A percentile compares a stretch with the other conserved stretches of the same genome.
These are phyloP conservation scores for Melanogaster broomeanus DNA, from an alignment of 768 basidiomycete genomes.

Conservation along the genomic window DNA sequence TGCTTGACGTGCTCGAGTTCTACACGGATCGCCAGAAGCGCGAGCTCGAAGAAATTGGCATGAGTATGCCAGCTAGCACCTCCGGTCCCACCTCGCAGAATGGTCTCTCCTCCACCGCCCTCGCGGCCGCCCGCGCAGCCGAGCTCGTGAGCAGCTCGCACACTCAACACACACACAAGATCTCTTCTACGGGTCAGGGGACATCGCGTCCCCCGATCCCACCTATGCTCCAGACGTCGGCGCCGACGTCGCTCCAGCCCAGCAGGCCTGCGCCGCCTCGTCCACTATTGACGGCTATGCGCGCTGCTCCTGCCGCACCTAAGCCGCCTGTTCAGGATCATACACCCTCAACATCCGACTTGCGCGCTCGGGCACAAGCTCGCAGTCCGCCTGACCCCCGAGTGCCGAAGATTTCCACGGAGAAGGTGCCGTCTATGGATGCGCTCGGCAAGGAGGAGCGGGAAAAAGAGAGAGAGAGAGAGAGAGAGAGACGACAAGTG, in stretches of 20 bases:
- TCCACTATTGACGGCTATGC: slow-evolving; percentile 58
- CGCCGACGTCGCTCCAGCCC: slow-evolving; percentile 50
- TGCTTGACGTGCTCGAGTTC: slow-evolving; percentile 96
- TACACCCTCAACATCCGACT: slow-evolving; percentile 64
- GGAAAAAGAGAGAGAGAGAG: too few relatives aligned
- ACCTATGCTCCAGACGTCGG: slow-evolving; percentile 23
- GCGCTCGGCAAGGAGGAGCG: slow-evolving; percentile 38
- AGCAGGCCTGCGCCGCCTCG: slow-evolving; percentile 70
- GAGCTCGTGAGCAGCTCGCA: slow-evolving; percentile 62
- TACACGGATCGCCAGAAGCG: slow-evolving; percentile 98
- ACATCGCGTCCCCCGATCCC: slow-evolving; percentile 31
- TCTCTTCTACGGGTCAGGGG: slow-evolving; percentile 37
- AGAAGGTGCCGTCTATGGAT: slow-evolving; percentile 43
- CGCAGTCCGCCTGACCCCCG: slow-evolving; percentile 48
- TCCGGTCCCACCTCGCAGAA: slow-evolving; percentile 33
- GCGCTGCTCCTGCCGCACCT: slow-evolving; percentile 55
- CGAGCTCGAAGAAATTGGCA: slow-evolving; percentile 71
- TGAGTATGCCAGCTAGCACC: slow-evolving; percentile 25
- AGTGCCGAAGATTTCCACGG: slow-evolving; percentile 31
- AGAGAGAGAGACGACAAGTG: slow-evolving; percentile 21
- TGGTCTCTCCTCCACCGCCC: slow-evolving; percentile 42
- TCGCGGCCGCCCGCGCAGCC: slow-evolving; percentile 59
- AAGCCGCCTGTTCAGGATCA: slow-evolving; percentile 44
- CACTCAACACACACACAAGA: slow-evolving; percentile 39
- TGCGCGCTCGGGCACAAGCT: slow-evolving; percentile 63